Base-by-base conservation (phyloP, 345 rosid species). In the Gynandropsis gynandra region DNA sequence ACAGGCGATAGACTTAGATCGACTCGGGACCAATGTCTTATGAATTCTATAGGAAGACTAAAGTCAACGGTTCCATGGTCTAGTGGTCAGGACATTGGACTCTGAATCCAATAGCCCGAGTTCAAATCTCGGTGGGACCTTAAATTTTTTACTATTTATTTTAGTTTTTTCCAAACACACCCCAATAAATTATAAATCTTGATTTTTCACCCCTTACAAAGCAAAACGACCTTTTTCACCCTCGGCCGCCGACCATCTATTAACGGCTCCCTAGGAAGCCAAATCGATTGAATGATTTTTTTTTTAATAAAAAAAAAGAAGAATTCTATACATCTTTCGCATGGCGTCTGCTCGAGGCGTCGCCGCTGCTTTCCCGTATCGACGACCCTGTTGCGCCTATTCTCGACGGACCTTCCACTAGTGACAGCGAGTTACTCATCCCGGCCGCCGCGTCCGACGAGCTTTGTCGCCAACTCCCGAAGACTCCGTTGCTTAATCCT, bases 61-160 rank as follows among this genome's bases (percentile, higher is more conserved):
- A 2, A 35, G 0, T 31, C 39, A 47, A 15, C 13, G 84, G 84
- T 77, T 69, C 82, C 74, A 80, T 80, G 82, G 86, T 79, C 93
- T 79, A 83, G 92, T 74, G 89, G 92, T 80, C 44, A 80, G 92
- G 89, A 79, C 87, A 77, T 76, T 76, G 82, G 93, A 79, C 85
- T 75, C 83, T 87, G 87, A 81, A 79, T 87, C 81, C 80, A 79
- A 82, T 81, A 87, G 79, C 93, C 86, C 89, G 85, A 83, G 85
- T 81, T 83, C 89, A 79, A 87, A 58, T 80, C 81, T 83, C 87
- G 81, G 87, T 81, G 71, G 85, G 72, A 83, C 87, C 84, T 82
- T 19, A n/a, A n/a, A 0, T 0, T 33, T 21, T 45, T 29, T n/a
- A 7, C 9, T 10, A 3, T 0, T 1, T 6, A 11, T 31, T 14